These are phyloP conservation scores for Malbranchea cinnamomea DNA, from an alignment of 2,329 filamentous ascomycete genomes.

Conservation along the genomic window DNA sequence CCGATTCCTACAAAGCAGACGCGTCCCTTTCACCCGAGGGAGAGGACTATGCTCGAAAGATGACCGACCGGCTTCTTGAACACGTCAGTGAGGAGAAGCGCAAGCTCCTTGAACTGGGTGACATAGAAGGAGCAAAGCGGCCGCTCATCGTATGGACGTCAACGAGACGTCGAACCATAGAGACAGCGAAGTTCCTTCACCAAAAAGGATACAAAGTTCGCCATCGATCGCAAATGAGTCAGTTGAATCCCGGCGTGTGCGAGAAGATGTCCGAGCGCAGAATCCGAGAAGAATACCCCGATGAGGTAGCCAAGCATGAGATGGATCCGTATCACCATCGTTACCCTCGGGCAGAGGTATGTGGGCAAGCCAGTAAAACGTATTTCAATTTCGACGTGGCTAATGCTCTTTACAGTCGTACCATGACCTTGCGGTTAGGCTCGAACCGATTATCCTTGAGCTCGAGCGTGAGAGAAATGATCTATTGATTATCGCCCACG, in stretches of 20 bases:
- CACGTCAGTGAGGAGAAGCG: slow-evolving; percentile 73
- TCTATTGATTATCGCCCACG: slow-evolving; percentile 94
- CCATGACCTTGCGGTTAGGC: slow-evolving; percentile 91
- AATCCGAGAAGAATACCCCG: slow-evolving; percentile 69
- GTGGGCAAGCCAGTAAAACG: slow-evolving; percentile 10
- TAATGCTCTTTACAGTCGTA: slow-evolving; percentile 55
- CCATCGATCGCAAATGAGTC: slow-evolving; percentile 90
- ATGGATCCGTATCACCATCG: slow-evolving; percentile 92
- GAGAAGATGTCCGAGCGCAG: slow-evolving; percentile 78
- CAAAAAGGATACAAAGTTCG: slow-evolving; percentile 69
- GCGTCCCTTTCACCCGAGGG: slow-evolving; percentile 70
- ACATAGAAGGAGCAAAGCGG: slow-evolving; percentile 52
- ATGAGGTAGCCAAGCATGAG: slow-evolving; percentile 86
- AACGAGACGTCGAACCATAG: slow-evolving; percentile 73
- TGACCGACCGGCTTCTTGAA: slow-evolving; percentile 68
- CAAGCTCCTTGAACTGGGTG: slow-evolving; percentile 52
- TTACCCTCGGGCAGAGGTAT: slow-evolving; percentile 83
- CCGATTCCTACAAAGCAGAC: slow-evolving; percentile 85
- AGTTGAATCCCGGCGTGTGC: slow-evolving; percentile 90
- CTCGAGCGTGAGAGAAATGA: slow-evolving; percentile 94
- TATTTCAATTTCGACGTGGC: slow-evolving; percentile 2
- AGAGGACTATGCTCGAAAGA: slow-evolving; percentile 63
- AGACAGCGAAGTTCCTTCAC: slow-evolving; percentile 73
- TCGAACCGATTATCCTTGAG: slow-evolving; percentile 95
- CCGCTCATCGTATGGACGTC: slow-evolving; percentile 90